Evolutionary conservation across 2,329 filamentous ascomycete species (phyloP), one percentile per base, ranked within the genome.

Genomic region (Whalleya microplaca): DNA sequence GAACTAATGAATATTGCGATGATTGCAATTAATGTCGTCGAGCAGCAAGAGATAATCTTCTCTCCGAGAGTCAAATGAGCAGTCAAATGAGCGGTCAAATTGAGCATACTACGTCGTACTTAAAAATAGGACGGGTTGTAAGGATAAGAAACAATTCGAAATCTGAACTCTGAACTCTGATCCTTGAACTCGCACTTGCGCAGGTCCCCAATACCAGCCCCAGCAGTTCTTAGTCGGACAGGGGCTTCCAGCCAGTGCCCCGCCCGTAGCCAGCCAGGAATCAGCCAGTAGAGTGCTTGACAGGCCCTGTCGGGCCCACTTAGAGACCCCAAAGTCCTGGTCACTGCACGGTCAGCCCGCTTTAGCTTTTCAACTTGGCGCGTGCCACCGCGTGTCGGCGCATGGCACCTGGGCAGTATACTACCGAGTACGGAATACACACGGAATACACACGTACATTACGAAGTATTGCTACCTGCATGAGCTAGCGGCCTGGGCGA

Each of bases 311-410:
- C 14, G 20, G 18, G 18, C 32, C 60, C 60, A 56, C 58, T 51
- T 52, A 47, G 51, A 47, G 41, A 54, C 52, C 52, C 52, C 54
- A 56, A 41, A 47, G 48, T 53, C 59, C 56, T 57, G 51, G 54
- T 42, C 52, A 44, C 41, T 41, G 51, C 56, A 40, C 56, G 51
- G 54, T 42, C 52, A 44, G 44, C 45, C 53, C 56, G 40, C 56
- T 48, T 48, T 53, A 53, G 51, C 48, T 53, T 21, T 49, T 29
- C 41, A 20, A 21, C 18, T 61, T 55, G 44, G 52, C 21, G 21
- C 9, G 37, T 51, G 37, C 45, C 18, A 51, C 50, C 41, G 50
- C 47, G 43, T 56, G 53, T 47, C 50, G 53, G 53, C 50, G 53
- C 27, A 27, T 48, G 32, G 58, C 57, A 60, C 49, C 48, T 21